Conservation (phyloP, 306 rosid genomes). For the Calophaca sinica region DNA sequence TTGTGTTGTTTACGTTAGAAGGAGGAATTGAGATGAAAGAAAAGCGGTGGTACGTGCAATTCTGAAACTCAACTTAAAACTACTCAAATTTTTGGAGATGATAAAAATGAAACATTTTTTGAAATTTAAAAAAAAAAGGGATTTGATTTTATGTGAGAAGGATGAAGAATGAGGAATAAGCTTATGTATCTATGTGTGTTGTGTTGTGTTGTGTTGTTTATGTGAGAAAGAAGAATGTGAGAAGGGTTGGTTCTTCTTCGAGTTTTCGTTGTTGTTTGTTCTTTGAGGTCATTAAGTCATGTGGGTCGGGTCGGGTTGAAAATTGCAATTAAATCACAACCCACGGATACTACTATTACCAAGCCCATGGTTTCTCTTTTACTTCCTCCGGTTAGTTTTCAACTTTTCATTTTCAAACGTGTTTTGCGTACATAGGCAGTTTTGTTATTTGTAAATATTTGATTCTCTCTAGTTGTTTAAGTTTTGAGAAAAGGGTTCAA, state of each 20-base stretch:
- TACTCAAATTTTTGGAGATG: background rate
- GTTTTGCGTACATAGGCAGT: no score
- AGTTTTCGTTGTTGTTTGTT: background rate
- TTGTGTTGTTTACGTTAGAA: constrained; percentile 35
- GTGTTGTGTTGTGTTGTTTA: background rate
- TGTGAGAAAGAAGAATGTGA: background rate
- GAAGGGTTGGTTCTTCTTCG: background rate
- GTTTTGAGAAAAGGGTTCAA: no score
- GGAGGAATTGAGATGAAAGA: constrained; percentile 27
- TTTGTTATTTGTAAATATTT: no score
- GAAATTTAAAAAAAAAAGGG: constrained; percentile 11
- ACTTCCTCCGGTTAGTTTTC: no score
- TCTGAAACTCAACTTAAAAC: constrained; percentile 11
- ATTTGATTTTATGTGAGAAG: background rate
- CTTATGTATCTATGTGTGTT: background rate
- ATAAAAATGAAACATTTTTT: constrained; percentile 11
- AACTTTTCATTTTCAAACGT: no score
- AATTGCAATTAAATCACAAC: background rate
- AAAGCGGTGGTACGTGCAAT: constrained; percentile 43
- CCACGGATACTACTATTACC: background rate
- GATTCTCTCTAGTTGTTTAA: no score
- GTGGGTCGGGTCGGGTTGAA: background rate
- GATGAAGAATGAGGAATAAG: background rate
- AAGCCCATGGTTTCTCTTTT: background rate
- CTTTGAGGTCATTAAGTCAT: background rate